phyloP scores from a whole-genome alignment of 345 rosid species.

The Ailanthus altissimus region DNA sequence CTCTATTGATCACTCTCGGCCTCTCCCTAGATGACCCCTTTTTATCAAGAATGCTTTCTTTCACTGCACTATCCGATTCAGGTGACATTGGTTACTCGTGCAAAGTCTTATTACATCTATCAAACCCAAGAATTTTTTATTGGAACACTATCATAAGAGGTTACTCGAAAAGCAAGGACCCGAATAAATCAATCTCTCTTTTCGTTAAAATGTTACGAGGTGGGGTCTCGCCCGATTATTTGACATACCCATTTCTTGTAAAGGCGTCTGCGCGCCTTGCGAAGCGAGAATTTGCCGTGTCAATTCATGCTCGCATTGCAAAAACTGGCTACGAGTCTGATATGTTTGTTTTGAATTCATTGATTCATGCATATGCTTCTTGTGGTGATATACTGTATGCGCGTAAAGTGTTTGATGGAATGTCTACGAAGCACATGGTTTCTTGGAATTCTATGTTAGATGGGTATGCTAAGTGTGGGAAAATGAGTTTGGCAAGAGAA shows the following conservation, averaged over 20 bases:
- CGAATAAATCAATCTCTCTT: slow-evolving; percentile 48
- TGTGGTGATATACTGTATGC: slow-evolving; percentile 49
- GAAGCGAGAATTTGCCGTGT: slow-evolving; percentile 41
- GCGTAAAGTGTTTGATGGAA: slow-evolving; percentile 67
- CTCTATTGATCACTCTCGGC: slow-evolving; percentile 49
- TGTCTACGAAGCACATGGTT: slow-evolving; percentile 56
- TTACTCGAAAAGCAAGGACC: slow-evolving; percentile 52
- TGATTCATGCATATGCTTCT: slow-evolving; percentile 66
- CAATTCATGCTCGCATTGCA: slow-evolving; percentile 44
- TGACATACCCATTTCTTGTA: slow-evolving; percentile 74
- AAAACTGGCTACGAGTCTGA: slow-evolving; percentile 61
- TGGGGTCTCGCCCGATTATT: slow-evolving; percentile 55
- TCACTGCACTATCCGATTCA: slow-evolving; percentile 48
- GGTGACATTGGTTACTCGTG: slow-evolving; percentile 52
- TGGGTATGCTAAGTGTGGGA: slow-evolving; percentile 71
- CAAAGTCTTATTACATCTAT: slow-evolving; percentile 40
- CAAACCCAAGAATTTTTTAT: slow-evolving; percentile 42
- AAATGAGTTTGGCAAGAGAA: slow-evolving; percentile 48
- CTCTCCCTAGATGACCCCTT: slow-evolving; percentile 50
- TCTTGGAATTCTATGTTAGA: slow-evolving; percentile 85
- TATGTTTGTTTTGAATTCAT: slow-evolving; percentile 58
- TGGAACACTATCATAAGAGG: slow-evolving; percentile 76
- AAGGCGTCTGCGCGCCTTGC: slow-evolving; percentile 64
- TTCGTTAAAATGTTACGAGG: slow-evolving; percentile 56
- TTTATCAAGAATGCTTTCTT: slow-evolving; percentile 49